Conservation (phyloP, 2,329 filamentous ascomycete genomes). For the Plectosphaerella plurivora region DNA sequence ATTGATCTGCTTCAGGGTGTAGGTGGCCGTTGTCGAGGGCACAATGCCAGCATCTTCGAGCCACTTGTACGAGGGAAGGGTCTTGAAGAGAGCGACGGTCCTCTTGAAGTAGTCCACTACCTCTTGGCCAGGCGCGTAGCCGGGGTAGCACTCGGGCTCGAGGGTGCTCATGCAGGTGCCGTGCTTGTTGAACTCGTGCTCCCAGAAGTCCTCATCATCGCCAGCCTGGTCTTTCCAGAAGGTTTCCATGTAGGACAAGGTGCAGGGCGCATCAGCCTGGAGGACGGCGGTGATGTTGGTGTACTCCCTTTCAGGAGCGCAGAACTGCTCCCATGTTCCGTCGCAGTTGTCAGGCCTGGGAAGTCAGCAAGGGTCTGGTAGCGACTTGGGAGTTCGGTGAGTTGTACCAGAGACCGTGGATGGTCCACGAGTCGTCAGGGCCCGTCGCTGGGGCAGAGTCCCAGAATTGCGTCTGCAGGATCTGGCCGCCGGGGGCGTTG, state of each 20-base stretch:
- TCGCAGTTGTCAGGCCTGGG: slow-evolving; percentile 62
- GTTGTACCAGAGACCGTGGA: slow-evolving; percentile 58
- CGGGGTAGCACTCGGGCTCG: slow-evolving; percentile 59
- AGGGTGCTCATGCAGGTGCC: slow-evolving; percentile 70
- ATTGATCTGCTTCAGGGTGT: slow-evolving; percentile 55
- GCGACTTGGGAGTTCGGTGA: background rate
- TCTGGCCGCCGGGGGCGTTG: slow-evolving; percentile 65
- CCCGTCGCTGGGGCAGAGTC: slow-evolving; percentile 62
- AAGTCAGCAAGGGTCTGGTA: background rate
- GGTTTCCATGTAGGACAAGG: slow-evolving; percentile 62
- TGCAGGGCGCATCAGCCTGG: slow-evolving; percentile 45
- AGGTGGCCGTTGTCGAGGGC: slow-evolving; percentile 50
- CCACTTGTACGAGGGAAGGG: slow-evolving; percentile 59
- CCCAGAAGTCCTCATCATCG: slow-evolving; percentile 62
- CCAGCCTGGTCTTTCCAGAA: slow-evolving; percentile 70
- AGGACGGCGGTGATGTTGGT: slow-evolving; percentile 63
- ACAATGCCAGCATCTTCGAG: slow-evolving; percentile 57
- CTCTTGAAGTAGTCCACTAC: slow-evolving; percentile 66
- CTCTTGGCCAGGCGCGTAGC: slow-evolving; percentile 57
- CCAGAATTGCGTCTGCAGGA: slow-evolving; percentile 77
- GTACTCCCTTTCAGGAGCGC: slow-evolving; percentile 58
- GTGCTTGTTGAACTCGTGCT: slow-evolving; percentile 73
- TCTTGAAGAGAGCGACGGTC: slow-evolving; percentile 62
- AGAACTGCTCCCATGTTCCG: slow-evolving; percentile 63
- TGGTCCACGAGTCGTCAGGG: slow-evolving; percentile 66